These are phyloP conservation scores for Aspergillus jensenii DNA, from an alignment of 2,329 filamentous ascomycete species.

Conservation along the genomic window DNA sequence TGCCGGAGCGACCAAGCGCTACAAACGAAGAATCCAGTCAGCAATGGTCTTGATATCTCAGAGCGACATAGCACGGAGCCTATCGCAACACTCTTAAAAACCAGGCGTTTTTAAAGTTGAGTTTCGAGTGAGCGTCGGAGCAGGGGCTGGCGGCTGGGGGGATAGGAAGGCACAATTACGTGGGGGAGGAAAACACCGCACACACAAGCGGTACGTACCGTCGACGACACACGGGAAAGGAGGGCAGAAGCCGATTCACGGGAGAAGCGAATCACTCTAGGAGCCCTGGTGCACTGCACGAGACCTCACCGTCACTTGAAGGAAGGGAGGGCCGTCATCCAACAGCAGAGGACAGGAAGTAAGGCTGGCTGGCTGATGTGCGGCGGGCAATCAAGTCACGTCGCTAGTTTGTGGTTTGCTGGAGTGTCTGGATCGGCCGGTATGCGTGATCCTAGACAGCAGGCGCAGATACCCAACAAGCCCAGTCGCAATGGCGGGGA, in stretches of 20 bases:
- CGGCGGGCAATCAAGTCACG: conserved; percentile 15
- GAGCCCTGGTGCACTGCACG: conserved; percentile 15
- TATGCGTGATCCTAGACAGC: conserved; percentile 23
- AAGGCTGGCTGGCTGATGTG: conserved; percentile 17
- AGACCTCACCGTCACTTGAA: conserved; percentile 19
- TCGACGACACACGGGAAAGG: conserved; percentile 21
- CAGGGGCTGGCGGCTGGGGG: conserved; percentile 1
- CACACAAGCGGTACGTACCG: conserved; percentile 25
- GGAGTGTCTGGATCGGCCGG: conserved; percentile 28
- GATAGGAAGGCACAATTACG: conserved; percentile 2
- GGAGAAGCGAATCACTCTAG: conserved; percentile 14
- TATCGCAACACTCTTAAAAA: not conserved
- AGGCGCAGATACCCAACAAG: conserved; percentile 25
- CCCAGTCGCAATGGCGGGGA: conserved; percentile 21
- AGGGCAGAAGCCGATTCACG: not conserved
- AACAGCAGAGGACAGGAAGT: conserved; percentile 17
- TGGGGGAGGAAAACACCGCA: conserved; percentile 1
- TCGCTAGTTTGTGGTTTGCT: conserved; percentile 19
- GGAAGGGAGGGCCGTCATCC: conserved; percentile 22
- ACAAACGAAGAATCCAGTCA: conserved; percentile 15
- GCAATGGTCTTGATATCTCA: conserved; percentile 9
- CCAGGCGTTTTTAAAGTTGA: not conserved
- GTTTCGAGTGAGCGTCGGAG: not conserved
- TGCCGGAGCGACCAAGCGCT: conserved; percentile 31
- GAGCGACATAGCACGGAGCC: not conserved